A percentile compares a stretch with the other conserved stretches of the same genome.
Evolutionary conservation across 768 basidiomycete genomes (phyloP).

Genomic region (Suillus subluteus): DNA sequence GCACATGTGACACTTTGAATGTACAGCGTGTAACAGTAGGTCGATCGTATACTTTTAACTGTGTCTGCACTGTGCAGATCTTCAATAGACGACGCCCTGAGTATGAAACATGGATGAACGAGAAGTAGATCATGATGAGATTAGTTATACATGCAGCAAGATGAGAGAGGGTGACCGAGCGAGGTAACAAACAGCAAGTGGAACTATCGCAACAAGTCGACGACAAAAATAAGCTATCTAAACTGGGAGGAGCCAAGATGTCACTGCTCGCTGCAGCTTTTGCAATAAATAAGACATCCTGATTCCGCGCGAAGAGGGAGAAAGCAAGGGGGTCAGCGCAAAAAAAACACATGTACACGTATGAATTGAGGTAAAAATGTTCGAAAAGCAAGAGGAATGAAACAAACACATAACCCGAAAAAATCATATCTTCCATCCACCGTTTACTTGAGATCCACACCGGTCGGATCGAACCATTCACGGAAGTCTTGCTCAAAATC

Average conservation of each 20-base stretch:
- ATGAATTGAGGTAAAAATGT: slow-evolving; percentile 15
- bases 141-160: slow-evolving; percentile 25
- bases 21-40: background rate
- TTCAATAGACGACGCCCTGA: background rate
- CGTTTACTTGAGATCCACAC: slow-evolving; percentile 33
- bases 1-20: background rate
- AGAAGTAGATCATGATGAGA: slow-evolving; percentile 6
- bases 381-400: slow-evolving; percentile 17
- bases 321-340: slow-evolving; percentile 13
- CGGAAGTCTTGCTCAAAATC: slow-evolving; percentile 75
- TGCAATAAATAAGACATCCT: slow-evolving; percentile 32
- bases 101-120: slow-evolving; percentile 2
- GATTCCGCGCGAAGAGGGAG: slow-evolving; percentile 19
- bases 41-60: background rate
- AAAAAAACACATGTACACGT: slow-evolving; percentile 23
- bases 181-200: slow-evolving; percentile 11
- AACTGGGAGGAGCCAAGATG: slow-evolving; percentile 14
- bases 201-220: slow-evolving; percentile 18
- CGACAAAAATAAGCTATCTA: slow-evolving; percentile 19
- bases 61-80: background rate
- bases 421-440: slow-evolving; percentile 14
- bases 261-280: slow-evolving; percentile 27
- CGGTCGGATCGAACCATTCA: slow-evolving; percentile 72
- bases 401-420: slow-evolving; percentile 14
- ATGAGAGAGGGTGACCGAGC: slow-evolving; percentile 8